Conservation (phyloP, 2,329 filamentous ascomycete genomes). For the Fusarium gaditjirri region DNA sequence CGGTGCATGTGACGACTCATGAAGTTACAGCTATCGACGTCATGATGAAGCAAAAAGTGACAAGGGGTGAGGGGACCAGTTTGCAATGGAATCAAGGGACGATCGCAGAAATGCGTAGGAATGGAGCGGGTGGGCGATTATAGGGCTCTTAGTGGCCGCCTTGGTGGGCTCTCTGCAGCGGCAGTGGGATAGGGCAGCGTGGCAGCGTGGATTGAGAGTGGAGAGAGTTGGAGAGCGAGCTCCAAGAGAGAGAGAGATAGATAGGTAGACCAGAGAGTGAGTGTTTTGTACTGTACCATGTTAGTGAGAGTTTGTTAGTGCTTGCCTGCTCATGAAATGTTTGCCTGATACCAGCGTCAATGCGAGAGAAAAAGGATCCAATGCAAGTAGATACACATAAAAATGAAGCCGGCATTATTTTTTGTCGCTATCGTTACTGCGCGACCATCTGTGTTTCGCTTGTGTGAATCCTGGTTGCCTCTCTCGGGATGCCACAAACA, state of each 20-base stretch:
- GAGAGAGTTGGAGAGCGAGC: constrained; percentile 5
- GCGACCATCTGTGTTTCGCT: constrained; percentile 23
- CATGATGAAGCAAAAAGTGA: constrained; percentile 13
- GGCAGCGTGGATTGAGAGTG: constrained; percentile 23
- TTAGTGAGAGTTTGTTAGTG: not conserved
- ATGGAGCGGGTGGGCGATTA: constrained; percentile 38
- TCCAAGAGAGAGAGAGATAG: not conserved
- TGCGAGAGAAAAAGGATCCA: not conserved
- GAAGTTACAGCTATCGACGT: constrained; percentile 15
- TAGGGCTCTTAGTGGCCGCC: constrained; percentile 41
- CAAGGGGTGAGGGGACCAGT: constrained; percentile 16
- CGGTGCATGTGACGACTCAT: constrained; percentile 10
- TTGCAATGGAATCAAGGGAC: constrained; percentile 23
- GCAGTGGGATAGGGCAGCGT: constrained; percentile 21
- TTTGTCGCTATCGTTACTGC: constrained; percentile 4
- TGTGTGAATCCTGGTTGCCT: constrained; percentile 22
- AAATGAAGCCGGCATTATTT: constrained; percentile 7
- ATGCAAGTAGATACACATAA: not conserved
- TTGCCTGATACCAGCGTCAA: not conserved
- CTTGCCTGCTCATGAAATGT: not conserved
- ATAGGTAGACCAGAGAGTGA: not conserved
- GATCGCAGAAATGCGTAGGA: constrained; percentile 32
- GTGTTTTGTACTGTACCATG: not conserved
- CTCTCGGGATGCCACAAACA: constrained; percentile 35
- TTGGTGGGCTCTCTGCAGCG: constrained; percentile 20